These are phyloP conservation scores for Trametes versicolor DNA, from an alignment of 1,284 basidiomycete genomes.

Conservation along the genomic window DNA sequence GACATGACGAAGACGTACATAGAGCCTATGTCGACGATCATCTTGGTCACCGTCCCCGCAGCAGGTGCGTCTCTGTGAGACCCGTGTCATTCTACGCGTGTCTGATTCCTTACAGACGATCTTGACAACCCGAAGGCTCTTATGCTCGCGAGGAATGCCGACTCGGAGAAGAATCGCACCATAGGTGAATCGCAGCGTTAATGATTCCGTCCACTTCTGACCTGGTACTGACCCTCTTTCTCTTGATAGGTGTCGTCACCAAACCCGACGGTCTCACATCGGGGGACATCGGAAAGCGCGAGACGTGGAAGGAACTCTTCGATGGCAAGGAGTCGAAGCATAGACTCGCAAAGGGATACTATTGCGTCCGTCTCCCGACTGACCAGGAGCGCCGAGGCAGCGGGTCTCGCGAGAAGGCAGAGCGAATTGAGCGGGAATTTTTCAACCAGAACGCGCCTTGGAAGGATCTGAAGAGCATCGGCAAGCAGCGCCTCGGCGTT, in stretches of 20 bases:
- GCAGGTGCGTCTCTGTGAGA: slow-evolving; percentile 49
- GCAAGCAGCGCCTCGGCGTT: slow-evolving; percentile 59
- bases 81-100: background rate
- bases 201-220: background rate
- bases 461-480: slow-evolving; percentile 47
- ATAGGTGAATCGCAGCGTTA: slow-evolving; percentile 53
- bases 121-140: slow-evolving; percentile 67
- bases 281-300: slow-evolving; percentile 51
- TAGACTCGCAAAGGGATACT: slow-evolving; percentile 63
- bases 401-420: slow-evolving; percentile 48
- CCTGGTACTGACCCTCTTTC: background rate
- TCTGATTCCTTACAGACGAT: slow-evolving; percentile 54
- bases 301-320: slow-evolving; percentile 58
- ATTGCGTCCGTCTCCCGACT: slow-evolving; percentile 67
- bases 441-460: slow-evolving; percentile 61
- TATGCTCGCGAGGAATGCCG: slow-evolving; percentile 57
- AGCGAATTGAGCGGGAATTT: slow-evolving; percentile 50
- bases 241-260: slow-evolving; percentile 62
- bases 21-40: slow-evolving; percentile 53
- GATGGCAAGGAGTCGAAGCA: slow-evolving; percentile 49
- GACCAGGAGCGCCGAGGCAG: slow-evolving; percentile 57
- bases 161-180: slow-evolving; percentile 60
- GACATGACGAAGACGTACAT: slow-evolving; percentile 56
- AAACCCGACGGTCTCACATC: slow-evolving; percentile 63
- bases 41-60: slow-evolving; percentile 68